A percentile compares a stretch with the other conserved stretches of the same genome.
Conservation (phyloP, 148 eudicot species). For the Linanthus parryae region DNA sequence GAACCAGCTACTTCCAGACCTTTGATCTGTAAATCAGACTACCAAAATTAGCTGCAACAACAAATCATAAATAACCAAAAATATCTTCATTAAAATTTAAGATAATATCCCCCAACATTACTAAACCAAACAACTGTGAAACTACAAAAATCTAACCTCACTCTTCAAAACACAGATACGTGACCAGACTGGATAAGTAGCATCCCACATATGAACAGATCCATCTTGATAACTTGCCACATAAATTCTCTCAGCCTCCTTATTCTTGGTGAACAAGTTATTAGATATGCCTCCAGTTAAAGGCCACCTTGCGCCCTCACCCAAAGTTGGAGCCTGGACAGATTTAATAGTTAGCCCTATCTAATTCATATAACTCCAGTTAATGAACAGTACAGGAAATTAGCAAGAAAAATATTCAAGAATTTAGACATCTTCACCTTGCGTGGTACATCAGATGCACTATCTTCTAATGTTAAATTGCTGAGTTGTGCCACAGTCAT, state of each 20-base stretch:
- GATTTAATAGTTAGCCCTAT: constrained; percentile 12
- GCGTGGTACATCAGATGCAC: constrained; percentile 12
- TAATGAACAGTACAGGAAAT: no score
- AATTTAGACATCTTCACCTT: no score
- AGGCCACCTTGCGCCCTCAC: constrained; percentile 37
- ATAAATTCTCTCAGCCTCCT: constrained; percentile 31
- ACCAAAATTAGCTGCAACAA: background rate
- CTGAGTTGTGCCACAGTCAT: constrained; percentile 50
- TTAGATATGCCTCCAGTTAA: constrained; percentile 53
- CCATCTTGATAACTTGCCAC: constrained; percentile 69
- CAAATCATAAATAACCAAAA: background rate
- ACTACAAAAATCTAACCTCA: constrained; percentile 35
- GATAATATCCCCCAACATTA: background rate
- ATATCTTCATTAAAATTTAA: background rate
- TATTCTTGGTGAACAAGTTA: constrained; percentile 23
- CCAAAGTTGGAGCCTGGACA: constrained; percentile 17
- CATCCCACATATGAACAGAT: constrained; percentile 71
- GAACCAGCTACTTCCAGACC: constrained; percentile 34
- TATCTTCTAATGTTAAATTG: constrained; percentile 24
- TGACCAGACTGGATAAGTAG: constrained; percentile 42
- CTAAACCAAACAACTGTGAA: background rate
- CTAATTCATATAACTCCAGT: constrained; percentile 15
- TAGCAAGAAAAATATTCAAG: no score
- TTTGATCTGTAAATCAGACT: constrained; percentile 37
- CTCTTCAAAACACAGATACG: constrained; percentile 37